These are phyloP conservation scores for Proliferodiscus dingleyae DNA, from an alignment of 2,329 filamentous ascomycete species.

Conservation along the genomic window DNA sequence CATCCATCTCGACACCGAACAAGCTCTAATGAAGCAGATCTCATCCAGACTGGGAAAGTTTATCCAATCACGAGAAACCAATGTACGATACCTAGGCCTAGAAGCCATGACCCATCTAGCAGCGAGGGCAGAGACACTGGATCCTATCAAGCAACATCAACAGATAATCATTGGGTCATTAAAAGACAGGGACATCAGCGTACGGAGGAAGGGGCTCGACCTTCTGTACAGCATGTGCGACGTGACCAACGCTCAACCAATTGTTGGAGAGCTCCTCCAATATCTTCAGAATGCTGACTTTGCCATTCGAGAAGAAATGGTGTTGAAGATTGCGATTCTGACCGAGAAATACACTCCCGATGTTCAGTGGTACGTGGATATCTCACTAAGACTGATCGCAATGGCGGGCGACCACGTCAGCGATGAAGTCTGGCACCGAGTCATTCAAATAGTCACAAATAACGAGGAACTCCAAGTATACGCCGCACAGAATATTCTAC, in stretches of 20 bases:
- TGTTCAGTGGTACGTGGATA: conserved; percentile 99
- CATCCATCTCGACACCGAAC: conserved; percentile 94
- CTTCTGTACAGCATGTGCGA: conserved; percentile 99
- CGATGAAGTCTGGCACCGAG: conserved; percentile 97
- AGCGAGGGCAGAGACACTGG: conserved; percentile 85
- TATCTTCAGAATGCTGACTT: conserved; percentile 97
- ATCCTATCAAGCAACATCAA: conserved; percentile 97
- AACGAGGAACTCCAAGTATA: conserved; percentile 98
- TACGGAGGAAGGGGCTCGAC: conserved; percentile 91
- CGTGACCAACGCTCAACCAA: conserved; percentile 84
- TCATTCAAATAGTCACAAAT: conserved; percentile 98
- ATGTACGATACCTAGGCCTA: conserved; percentile 90
- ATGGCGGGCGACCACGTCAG: conserved; percentile 98
- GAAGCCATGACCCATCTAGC: conserved; percentile 99
- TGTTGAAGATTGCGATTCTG: conserved; percentile 94
- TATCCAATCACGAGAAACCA: conserved; percentile 94
- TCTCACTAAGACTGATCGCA: conserved; percentile 86
- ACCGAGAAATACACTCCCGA: conserved; percentile 99
- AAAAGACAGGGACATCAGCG: conserved; percentile 94
- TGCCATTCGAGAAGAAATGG: conserved; percentile 98
- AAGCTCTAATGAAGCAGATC: conserved; percentile 92
- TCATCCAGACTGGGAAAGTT: conserved; percentile 88
- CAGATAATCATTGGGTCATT: conserved; percentile 92
- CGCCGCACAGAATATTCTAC: conserved; percentile 85
- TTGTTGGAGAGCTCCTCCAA: conserved; percentile 88